A percentile compares a stretch with the other conserved stretches of the same genome.
Conservation (phyloP, 2,329 filamentous ascomycete genomes). For the Rhynchosporium secalis region DNA sequence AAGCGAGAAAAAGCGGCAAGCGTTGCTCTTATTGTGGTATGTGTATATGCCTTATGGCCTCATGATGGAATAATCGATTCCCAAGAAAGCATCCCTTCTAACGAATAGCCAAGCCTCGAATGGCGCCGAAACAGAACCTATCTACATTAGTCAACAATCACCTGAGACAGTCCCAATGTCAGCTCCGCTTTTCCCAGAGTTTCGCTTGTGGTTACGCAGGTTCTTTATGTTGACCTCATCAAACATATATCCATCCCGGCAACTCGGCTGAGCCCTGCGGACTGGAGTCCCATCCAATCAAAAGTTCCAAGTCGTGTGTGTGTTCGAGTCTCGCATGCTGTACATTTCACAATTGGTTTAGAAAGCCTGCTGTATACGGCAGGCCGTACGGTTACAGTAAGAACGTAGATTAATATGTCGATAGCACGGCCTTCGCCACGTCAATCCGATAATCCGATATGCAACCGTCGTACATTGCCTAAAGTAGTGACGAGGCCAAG, state of each 20-base stretch:
- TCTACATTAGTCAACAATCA: background rate
- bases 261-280: background rate
- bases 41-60: no score
- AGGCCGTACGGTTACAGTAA: no score
- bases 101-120: background rate
- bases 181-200: constrained; percentile 1
- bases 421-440: background rate
- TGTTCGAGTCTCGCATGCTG: background rate
- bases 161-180: background rate
- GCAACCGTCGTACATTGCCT: constrained; percentile 5
- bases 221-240: background rate
- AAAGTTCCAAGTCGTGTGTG: background rate
- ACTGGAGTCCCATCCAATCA: background rate
- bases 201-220: background rate
- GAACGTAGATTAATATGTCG: no score
- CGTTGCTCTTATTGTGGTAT: no score
- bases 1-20: no score
- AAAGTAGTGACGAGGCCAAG: constrained; percentile 6
- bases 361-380: no score
- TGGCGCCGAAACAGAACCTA: background rate
- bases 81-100: background rate
- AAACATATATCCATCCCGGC: background rate
- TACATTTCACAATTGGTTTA: no score
- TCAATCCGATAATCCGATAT: background rate
- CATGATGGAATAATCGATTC: no score